Evolutionary conservation across 805 yeast species (phyloP), one percentile per base, ranked within the genome.

Genomic region (Myxozyma geophila): DNA sequence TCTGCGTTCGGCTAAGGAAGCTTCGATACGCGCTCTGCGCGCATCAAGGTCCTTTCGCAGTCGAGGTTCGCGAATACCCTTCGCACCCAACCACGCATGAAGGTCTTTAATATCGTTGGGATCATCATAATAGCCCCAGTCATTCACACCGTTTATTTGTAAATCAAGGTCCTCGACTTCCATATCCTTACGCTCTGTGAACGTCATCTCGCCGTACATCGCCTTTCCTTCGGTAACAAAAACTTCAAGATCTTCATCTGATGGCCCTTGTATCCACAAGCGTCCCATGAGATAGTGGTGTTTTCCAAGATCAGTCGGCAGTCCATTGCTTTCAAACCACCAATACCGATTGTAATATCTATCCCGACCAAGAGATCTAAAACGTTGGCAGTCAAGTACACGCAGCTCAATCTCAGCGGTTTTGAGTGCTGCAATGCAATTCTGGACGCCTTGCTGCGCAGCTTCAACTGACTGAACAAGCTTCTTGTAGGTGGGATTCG

Each of bases 281-380:
- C 89, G 80, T 7, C 97, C 97, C 87, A 89, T 88, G 35, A 88
- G 80, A 71, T 88, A 91, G 0, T 85, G 82, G 58, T 84, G 85
- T 81, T 85, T 17, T 15, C 60, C 68, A 36, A 57, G 54, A 15
- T 54, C 64, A 12, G 66, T 61, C 17, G 64, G 65, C 39, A 91
- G 79, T 0, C 98, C 99, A 72, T 88, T 88, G 67, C 82, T 81
- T 72, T 93, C 98, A 73, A 92, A 86, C 97, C 97, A 95, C 96
- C 96, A 95, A 74, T 93, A 95, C 68, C 92, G 80, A 77, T 95
- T 95, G 74, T 80, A 92, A 63, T 84, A 83, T 56, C 96, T 79
- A 75, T 95, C 99, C 63, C 86, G 82, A 1, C 99, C 99, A 35
- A 95, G 77, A 37, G 85, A 80, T 59, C 83, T 83, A 54, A 92